Conservation (phyloP, 345 rosid genomes). For the Toxicodendron radicans region DNA sequence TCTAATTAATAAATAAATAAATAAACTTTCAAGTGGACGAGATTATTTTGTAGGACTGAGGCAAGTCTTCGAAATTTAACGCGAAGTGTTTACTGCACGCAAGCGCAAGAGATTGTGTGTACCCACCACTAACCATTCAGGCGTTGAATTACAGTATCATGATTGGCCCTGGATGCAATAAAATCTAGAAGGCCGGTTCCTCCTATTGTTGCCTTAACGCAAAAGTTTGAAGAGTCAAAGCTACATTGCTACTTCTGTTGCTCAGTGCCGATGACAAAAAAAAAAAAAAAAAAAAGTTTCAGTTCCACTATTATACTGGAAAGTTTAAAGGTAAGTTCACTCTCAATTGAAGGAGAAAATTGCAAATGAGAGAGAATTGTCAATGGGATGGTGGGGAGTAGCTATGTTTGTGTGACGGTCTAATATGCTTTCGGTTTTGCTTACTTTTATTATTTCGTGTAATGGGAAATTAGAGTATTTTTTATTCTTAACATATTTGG, state of each 20-base stretch:
- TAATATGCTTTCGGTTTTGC: too few species aligned
- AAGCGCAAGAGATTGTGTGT: neutral
- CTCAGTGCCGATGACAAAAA: neutral
- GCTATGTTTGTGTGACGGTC: too few species aligned
- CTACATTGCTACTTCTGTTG: neutral
- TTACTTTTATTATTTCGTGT: too few species aligned
- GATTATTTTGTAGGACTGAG: neutral
- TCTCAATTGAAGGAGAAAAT: neutral
- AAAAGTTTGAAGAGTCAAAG: neutral
- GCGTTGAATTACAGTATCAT: neutral
- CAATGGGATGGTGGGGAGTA: too few species aligned
- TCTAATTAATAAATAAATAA: too few species aligned
- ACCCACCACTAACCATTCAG: neutral
- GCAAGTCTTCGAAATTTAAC: neutral
- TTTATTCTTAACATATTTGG: too few species aligned
- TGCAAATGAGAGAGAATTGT: neutral
- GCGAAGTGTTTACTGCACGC: neutral
- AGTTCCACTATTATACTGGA: too few species aligned
- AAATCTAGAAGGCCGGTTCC: neutral
- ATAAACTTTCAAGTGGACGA: too few species aligned
- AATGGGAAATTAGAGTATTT: too few species aligned
- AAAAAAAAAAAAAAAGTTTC: neutral
- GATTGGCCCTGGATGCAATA: too few species aligned
- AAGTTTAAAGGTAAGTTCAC: neutral
- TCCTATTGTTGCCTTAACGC: neutral